Conservation (phyloP, 345 rosid genomes). For the Eucalyptus cladocalyx region DNA sequence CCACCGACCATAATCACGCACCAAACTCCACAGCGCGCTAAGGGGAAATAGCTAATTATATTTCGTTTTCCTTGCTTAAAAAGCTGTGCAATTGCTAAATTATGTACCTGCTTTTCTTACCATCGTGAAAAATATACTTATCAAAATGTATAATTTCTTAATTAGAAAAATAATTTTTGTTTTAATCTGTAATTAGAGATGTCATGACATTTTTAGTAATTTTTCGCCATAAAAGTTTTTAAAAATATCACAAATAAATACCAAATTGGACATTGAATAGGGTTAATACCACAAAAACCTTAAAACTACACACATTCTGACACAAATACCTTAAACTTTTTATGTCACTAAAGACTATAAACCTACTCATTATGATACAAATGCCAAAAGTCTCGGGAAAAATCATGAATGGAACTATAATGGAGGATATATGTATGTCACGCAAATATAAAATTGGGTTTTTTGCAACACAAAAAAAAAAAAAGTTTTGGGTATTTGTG, state of each 20-base stretch:
- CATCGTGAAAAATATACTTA: background rate
- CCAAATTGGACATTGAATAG: background rate
- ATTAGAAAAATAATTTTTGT: background rate
- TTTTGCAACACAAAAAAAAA: too few species aligned
- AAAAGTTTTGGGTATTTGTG: too few species aligned
- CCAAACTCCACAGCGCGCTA: background rate
- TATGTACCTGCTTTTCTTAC: background rate
- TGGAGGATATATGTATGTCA: too few species aligned
- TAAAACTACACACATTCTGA: fast-evolving
- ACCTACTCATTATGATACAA: too few species aligned
- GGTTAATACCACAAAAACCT: too few species aligned
- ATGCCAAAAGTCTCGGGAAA: too few species aligned
- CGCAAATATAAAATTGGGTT: too few species aligned
- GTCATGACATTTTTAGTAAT: background rate
- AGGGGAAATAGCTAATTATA: background rate
- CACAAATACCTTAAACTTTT: too few species aligned
- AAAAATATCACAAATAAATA: background rate
- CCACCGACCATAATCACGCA: background rate
- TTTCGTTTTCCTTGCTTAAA: background rate
- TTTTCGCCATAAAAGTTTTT: background rate
- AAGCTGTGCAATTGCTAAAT: background rate
- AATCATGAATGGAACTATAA: too few species aligned
- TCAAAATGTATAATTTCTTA: background rate
- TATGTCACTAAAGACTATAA: too few species aligned
- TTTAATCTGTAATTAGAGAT: background rate